Percentiles rank a stretch among this genome's conserved stretches.
Conservation (phyloP, 257 asterid species). For the Mitragyna speciosa region DNA sequence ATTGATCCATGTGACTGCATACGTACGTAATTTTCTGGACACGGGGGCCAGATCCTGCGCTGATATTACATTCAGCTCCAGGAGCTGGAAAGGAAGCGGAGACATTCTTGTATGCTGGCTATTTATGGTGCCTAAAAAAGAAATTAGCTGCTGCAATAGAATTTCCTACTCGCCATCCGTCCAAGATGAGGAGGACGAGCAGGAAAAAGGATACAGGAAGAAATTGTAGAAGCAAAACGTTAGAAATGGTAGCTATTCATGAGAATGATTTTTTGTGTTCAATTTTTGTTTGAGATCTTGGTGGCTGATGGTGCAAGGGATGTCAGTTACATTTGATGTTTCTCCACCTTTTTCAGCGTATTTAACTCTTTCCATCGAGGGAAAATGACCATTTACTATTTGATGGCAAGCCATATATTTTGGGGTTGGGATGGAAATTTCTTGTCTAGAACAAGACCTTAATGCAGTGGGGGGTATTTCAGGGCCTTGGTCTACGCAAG, state of each 20-base stretch:
- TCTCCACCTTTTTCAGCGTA: constrained; percentile 9
- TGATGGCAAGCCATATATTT: neutral
- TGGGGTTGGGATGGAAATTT: neutral
- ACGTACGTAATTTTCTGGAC: constrained; percentile 40
- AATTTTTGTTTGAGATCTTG: neutral
- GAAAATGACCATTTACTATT: neutral
- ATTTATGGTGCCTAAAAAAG: neutral
- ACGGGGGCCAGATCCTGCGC: constrained; percentile 59
- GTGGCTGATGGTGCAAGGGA: neutral
- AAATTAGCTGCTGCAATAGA: neutral
- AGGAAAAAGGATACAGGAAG: neutral
- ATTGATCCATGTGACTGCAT: constrained; percentile 55
- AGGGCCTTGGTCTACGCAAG: too few species aligned
- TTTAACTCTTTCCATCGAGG: neutral
- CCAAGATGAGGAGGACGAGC: constrained; percentile 10
- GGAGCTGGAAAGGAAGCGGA: constrained; percentile 30
- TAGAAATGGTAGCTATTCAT: neutral
- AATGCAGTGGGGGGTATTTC: too few species aligned
- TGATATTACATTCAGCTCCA: constrained; percentile 63
- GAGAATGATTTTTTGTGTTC: neutral
- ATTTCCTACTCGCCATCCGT: constrained; percentile 9
- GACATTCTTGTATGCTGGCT: neutral
- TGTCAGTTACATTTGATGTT: neutral
- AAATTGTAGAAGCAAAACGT: neutral
- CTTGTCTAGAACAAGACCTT: too few species aligned